Conservation (phyloP, 2,329 filamentous ascomycete species). For the Camptophora hylomeconis region DNA sequence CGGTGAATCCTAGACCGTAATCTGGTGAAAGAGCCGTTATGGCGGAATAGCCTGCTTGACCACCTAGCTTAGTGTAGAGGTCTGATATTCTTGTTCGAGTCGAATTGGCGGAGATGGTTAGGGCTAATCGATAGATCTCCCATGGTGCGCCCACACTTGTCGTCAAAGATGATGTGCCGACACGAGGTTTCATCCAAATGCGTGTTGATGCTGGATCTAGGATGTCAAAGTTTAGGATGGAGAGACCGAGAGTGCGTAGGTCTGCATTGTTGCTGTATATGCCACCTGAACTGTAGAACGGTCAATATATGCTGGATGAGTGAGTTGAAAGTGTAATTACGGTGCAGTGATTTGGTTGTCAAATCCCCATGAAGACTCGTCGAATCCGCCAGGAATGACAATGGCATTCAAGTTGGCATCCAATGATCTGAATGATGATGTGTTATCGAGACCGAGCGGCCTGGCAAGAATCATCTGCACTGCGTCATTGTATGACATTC, state of each 20-base stretch:
- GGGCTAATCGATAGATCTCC: constrained; percentile 30
- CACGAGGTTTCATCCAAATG: constrained; percentile 28
- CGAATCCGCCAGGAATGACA: constrained; percentile 9
- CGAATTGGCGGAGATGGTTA: constrained; percentile 28
- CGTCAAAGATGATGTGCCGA: constrained; percentile 25
- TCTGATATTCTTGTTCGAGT: constrained; percentile 22
- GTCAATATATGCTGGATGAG: too few relatives aligned
- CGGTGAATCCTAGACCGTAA: constrained; percentile 31
- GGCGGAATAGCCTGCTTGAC: constrained; percentile 27
- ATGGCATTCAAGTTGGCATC: constrained; percentile 10
- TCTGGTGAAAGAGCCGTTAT: constrained; percentile 31
- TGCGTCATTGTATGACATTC: constrained; percentile 26
- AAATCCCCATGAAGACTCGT: neutral
- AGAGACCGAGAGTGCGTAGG: constrained; percentile 21
- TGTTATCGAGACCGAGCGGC: constrained; percentile 25
- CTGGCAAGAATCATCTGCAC: constrained; percentile 28
- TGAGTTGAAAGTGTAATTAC: too few relatives aligned
- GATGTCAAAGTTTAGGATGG: constrained; percentile 22
- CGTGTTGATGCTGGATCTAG: constrained; percentile 23
- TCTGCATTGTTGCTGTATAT: constrained; percentile 25
- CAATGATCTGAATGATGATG: constrained; percentile 9
- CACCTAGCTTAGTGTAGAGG: constrained; percentile 31
- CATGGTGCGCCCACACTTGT: constrained; percentile 28
- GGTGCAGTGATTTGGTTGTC: constrained; percentile 9
- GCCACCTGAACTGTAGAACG: too few relatives aligned